Conservation (phyloP, 176 grass and related monocot species). For the Avena eriantha region DNA sequence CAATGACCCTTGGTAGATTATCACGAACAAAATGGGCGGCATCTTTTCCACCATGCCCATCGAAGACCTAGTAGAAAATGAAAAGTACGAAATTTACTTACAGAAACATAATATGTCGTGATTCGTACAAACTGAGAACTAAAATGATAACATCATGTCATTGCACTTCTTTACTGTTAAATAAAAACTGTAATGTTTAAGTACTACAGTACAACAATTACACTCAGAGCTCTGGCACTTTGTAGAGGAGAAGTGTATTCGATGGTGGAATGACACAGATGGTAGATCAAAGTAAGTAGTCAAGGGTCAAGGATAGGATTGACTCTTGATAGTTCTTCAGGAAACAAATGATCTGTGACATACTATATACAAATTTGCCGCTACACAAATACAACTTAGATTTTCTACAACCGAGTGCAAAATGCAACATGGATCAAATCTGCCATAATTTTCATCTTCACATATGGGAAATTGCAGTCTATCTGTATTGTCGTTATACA, state of each 20-base stretch:
- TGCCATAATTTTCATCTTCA: background rate
- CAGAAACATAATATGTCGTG: background rate
- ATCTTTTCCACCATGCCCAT: conserved; percentile 97
- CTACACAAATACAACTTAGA: background rate
- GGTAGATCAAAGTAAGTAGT: background rate
- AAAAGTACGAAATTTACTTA: conserved; percentile 19
- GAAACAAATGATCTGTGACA: background rate
- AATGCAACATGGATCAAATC: background rate
- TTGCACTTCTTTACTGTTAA: background rate
- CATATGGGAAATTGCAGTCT: background rate
- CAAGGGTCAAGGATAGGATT: background rate
- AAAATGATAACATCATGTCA: background rate
- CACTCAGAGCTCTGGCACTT: background rate
- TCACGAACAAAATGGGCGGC: conserved; percentile 84
- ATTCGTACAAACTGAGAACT: conserved; percentile 4
- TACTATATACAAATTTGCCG: conserved; percentile 7
- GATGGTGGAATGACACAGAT: background rate
- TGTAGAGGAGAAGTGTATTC: background rate
- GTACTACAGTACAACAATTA: background rate
- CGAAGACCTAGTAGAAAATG: conserved; percentile 68
- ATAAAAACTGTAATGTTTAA: background rate
- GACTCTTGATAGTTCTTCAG: conserved; percentile 2
- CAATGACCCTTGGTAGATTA: conserved; percentile 87
- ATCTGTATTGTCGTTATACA: background rate
- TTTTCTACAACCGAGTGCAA: background rate